Evolutionary conservation across 2,329 filamentous ascomycete species (phyloP).

Genomic region (Aspergillus tanneri): DNA sequence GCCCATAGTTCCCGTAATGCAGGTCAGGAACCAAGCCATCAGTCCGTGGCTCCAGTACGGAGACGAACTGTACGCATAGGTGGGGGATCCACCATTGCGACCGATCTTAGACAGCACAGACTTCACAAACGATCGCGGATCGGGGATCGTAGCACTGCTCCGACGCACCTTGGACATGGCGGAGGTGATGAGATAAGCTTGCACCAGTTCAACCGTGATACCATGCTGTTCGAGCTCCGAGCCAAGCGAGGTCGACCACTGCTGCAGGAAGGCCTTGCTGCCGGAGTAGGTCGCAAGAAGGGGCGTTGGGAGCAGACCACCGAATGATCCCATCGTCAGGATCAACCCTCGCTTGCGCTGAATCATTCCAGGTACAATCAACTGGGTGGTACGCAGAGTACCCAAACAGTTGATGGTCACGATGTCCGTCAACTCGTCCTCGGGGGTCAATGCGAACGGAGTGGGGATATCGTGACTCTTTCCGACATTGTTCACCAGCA

Average conservation of each 20-base stretch:
- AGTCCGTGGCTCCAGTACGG: slow-evolving; percentile 91
- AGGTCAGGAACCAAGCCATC: slow-evolving; percentile 77
- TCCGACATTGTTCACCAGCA: slow-evolving; percentile 96
- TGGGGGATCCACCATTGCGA: slow-evolving; percentile 70
- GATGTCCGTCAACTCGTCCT: slow-evolving; percentile 81
- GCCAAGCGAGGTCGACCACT: slow-evolving; percentile 86
- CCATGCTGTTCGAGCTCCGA: slow-evolving; percentile 77
- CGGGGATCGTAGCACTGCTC: slow-evolving; percentile 74
- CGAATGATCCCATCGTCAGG: slow-evolving; percentile 96
- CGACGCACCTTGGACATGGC: slow-evolving; percentile 96
- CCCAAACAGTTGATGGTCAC: slow-evolving; percentile 93
- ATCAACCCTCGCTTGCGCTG: slow-evolving; percentile 83
- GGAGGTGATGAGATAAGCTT: slow-evolving; percentile 90
- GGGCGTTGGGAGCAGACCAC: slow-evolving; percentile 86
- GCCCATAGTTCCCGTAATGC: slow-evolving; percentile 59
- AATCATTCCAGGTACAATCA: slow-evolving; percentile 80
- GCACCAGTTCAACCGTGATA: slow-evolving; percentile 84
- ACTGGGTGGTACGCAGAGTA: slow-evolving; percentile 82
- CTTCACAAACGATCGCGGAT: slow-evolving; percentile 76
- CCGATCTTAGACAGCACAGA: slow-evolving; percentile 79
- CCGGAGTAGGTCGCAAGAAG: slow-evolving; percentile 94
- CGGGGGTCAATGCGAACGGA: slow-evolving; percentile 75
- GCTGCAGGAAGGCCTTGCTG: slow-evolving; percentile 95
- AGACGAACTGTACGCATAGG: slow-evolving; percentile 78
- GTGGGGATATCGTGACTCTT: slow-evolving; percentile 92